Base-by-base conservation (phyloP, 768 basidiomycete genomes). In the Leucosporidium creatinivorum region DNA sequence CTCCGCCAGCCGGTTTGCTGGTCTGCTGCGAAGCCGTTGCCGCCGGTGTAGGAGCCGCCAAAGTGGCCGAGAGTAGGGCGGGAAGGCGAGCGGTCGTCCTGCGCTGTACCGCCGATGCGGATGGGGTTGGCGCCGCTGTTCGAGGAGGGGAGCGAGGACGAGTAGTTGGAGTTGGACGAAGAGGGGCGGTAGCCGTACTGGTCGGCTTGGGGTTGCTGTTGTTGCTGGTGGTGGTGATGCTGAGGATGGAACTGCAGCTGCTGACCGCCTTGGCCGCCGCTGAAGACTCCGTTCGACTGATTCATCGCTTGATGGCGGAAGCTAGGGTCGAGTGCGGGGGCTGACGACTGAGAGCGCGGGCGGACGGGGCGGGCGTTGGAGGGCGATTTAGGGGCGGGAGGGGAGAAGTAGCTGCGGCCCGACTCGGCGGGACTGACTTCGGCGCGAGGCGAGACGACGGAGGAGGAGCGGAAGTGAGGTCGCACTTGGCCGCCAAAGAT, bases 401-500 rank as follows among this genome's bases (percentile, higher is more conserved):
- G 48, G 17, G 63, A 28, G 48, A 72, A 64, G 67, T 68, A 68
- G 69, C 56, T 36, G n/a, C 63, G 21, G 61, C 12, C 49, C 31
- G 61, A 8, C 25, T 61, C 59, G 56, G 55, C 56, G 23, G 56
- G 0, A 51, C 31, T 28, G 63, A 44, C 39, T 44, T 58, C 26
- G 23, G 55, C 23, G 28, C 51, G 62, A n/a, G 49, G 60, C 15
- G 61, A 51, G 48, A 15, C 36, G 44, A 39, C 31, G 52, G 59
- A 31, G 7, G 63, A 30, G 12, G 67, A 61, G 50, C 70, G 67
- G 57, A 64, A 72, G 51, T 69, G 70, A 13, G 70, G 70, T 0
- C 70, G 52, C 0, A 68, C 67, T 52, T 66, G 63, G 51, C 70
- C 70, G 1, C 65, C 61, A 59, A 72, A 72, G 67, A 72, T 69